Base-by-base conservation (phyloP, 345 rosid genomes). In the Rubroshorea leprosula region DNA sequence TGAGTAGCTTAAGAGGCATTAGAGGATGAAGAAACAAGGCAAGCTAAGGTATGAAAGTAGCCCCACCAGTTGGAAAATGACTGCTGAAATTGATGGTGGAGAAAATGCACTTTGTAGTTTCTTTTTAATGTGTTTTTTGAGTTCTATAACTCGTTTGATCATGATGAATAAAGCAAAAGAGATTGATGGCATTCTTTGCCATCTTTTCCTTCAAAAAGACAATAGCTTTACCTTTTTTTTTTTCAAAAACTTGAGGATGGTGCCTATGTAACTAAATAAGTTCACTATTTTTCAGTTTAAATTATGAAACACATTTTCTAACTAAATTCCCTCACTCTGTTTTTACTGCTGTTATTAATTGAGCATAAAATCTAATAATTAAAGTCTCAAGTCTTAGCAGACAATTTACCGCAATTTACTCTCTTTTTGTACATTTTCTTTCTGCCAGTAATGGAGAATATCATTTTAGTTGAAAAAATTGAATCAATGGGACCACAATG, bases 1-100 rank as follows among this genome's bases (percentile, higher is more conserved):
- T 75, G 81, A 81, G 85, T 81, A 79, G 75, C 85, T 79, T 81
- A 64, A 66, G 83, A 53, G 71, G 82, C 73, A 75, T 64, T 45
- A 20, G 52, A 81, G 27, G 68, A 70, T 68, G 76, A 58, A 45
- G 65, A 60, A 51, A 23, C 68, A 83, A 83, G 81, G 74, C 81
- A 84, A 78, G 81, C 58, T 22, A 58, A 55, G 60, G 31, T 55
- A 35, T 44, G 19, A 5, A 26, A 39, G n/a, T n/a, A n/a, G n/a
- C n/a, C n/a, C n/a, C n/a, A n/a, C n/a, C n/a, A n/a, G n/a, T 29
- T 35, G 7, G 41, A 35, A 8, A 3, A 6, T 35, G 11, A 35
- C 12, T 35, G 41, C 7, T 35, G 41, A 4, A 35, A 6, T 35
- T 35, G 41, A 35, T n/a, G n/a, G n/a, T n/a, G 41, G 5, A 35